Evolutionary conservation across 2,329 filamentous ascomycete species (phyloP), one percentile per base, ranked within the genome.

Genomic region (Arachnomyces sp.): DNA sequence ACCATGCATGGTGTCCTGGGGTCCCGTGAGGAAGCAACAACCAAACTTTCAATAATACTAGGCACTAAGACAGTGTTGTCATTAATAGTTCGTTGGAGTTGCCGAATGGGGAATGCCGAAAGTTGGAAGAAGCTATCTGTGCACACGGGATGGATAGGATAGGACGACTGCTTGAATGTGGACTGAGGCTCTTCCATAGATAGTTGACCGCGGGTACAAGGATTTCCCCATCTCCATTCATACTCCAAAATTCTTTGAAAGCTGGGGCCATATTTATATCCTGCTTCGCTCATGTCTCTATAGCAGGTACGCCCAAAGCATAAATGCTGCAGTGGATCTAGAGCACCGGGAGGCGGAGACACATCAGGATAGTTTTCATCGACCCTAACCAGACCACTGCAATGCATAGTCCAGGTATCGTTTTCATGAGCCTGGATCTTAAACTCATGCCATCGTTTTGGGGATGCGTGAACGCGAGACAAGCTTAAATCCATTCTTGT

Each of bases 111-210:
- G 3, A 41, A 39, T 2, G 40, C 39, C 7, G 28, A 47, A 0
- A 56, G 48, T 32, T 56, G 57, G 11, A 55, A 28, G 17, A 36
- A 48, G 11, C 32, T 28, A 40, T 62, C 59, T 1, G 61, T 41
- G 8, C 46, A 43, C 6, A 53, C 46, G 9, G 59, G 59, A 35
- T 62, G 59, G 14, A 62, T 34, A 1, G 36, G 28, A 40, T 62
- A 62, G 5, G 16, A 13, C 7, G 59, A 62, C 34, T 60, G 52
- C 2, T 14, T 17, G 16, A 12, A 39, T 34, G 38, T 34, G 28
- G 42, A 57, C 3, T 16, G 34, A 28, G 52, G 53, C 17, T 40
- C 31, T 5, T 14, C 34, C 7, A 52, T 33, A 2, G 40, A 44
- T 12, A 54, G 31, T 5, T 36, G 28, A 11, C 52, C 44, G n/a